Evolutionary conservation across 2,329 filamentous ascomycete genomes (phyloP).

Genomic region (Sphaerulina populicola): DNA sequence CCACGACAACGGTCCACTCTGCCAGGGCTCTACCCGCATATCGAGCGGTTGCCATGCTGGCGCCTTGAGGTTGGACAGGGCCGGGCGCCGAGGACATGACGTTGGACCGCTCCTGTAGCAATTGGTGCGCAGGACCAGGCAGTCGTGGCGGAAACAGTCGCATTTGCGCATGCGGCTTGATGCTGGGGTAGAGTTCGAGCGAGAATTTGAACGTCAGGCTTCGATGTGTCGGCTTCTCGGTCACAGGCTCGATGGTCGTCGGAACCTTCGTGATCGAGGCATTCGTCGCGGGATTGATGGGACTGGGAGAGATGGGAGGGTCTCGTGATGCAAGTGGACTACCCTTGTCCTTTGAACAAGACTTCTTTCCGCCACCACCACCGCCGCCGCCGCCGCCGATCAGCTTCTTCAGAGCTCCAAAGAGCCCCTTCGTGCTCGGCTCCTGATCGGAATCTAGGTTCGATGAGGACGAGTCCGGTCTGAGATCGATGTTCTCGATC

Average conservation of each 20-base stretch:
- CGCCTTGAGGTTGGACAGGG: slow-evolving; percentile 32
- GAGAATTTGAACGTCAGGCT: slow-evolving; percentile 67
- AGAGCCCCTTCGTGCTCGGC: slow-evolving; percentile 25
- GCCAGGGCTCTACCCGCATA: slow-evolving; percentile 66
- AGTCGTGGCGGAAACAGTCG: slow-evolving; percentile 60
- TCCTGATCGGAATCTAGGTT: slow-evolving; percentile 25
- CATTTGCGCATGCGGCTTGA: slow-evolving; percentile 50
- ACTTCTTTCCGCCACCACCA: slow-evolving; percentile 17
- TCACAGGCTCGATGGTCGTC: slow-evolving; percentile 21
- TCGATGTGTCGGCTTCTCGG: slow-evolving; percentile 34
- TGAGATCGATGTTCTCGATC: slow-evolving; percentile 24
- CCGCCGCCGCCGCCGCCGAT: slow-evolving; percentile 23
- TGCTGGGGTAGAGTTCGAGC: slow-evolving; percentile 56
- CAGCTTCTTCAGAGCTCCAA: slow-evolving; percentile 32
- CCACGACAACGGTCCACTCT: slow-evolving; percentile 67
- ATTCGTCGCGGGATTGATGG: slow-evolving; percentile 13
- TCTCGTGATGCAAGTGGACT: slow-evolving; percentile 15
- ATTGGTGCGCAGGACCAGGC: slow-evolving; percentile 60
- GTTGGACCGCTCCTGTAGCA: slow-evolving; percentile 42
- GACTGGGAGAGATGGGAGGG: not conserved
- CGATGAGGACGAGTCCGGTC: slow-evolving; percentile 26
- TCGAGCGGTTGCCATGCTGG: slow-evolving; percentile 39
- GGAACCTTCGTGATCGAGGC: not conserved
- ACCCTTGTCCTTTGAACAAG: slow-evolving; percentile 20
- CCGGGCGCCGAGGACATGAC: slow-evolving; percentile 2